Base-by-base conservation (phyloP, 164 flowering plant genomes). In the Stephania cephalantha region DNA sequence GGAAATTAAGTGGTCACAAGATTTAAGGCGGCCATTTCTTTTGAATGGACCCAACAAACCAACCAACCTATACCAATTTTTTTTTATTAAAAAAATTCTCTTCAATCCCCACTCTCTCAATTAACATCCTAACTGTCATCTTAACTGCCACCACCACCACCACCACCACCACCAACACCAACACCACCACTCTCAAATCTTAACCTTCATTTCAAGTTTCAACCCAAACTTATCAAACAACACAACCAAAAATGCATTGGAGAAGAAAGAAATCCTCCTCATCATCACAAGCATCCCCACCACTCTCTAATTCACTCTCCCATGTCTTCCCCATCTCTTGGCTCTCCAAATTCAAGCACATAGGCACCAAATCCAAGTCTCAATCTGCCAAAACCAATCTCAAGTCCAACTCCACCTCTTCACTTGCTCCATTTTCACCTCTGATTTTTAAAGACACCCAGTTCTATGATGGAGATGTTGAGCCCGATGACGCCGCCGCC, bases 271-370 rank as follows among this genome's bases (percentile, higher is more conserved):
- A 84, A 79, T 58, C 77, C 4, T 58, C 64, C 20, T 58, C 18
- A n/a, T 58, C 18, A n/a, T 42, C 84, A 7, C 74, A 86, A n/a
- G 48, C 81, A 20, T 75, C 80, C 18, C 75, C 84, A 17, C 71
- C 86, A 11, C 74, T 75, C 22, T 64, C 78, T 73, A 70, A 83
- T 65, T 81, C 85, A 20, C 70, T 86, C 65, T 84, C 88, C 45
- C 85, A 81, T 42, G 83, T 86, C 42, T 86, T 88, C 66, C 88
- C 89, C 25, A 29, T 48, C 55, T 90, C 97, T 9, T 93, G 95
- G 97, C 52, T 90, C 68, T 84, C 90, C 3, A 89, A 79, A 85
- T 79, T 91, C 79, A 91, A 85, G 88, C 86, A 79, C 58, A 85
- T 78, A 84, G 73, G 81, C 35, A 63, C 13, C 67, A 81, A 74